Base-by-base conservation (phyloP, 208 protist genomes). In the Acanthamoeba castellanii region DNA sequence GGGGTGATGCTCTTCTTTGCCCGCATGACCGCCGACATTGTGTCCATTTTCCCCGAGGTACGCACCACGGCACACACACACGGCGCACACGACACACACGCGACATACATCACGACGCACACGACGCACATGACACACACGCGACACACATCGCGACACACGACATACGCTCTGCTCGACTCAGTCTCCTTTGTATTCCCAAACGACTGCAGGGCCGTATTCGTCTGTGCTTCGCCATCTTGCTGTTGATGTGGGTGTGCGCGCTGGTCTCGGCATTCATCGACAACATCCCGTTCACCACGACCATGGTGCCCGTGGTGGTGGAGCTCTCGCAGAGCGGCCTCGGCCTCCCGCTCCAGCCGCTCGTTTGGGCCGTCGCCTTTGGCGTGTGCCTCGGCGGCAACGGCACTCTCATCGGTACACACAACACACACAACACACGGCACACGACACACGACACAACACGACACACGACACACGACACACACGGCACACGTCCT, bases 321-420 rank as follows among this genome's bases (percentile, higher is more conserved):
- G 84, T 97, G 20, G 45, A 95, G 18, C 45, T 98, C 9, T 90
- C 92, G 9, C 45, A 95, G 13, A 81, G 95, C 81, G 42, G 22
- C 30, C 89, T 98, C 9, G 88, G 85, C 61, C 94, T 98, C 13
- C 95, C 96, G 14, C 64, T 98, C 9, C 64, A 89, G 72, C 97
- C 97, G 11, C 30, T 98, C 22, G 96, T 96, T 0, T 98, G 95
- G 94, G 94, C 97, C 25, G 68, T 98, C 4, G 95, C 97, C 45
- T 95, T 97, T 68, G 97, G 97, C 30, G 93, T 95, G 32, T 97
- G 97, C 89, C 68, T 98, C 11, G 97, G 97, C 27, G 97, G 97
- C 74, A 98, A 97, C 85, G 97, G 96, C 50, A 97, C 97, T 7
- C 68, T 98, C 42, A 97, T 98, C 84, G 97, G 96, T 78, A 42